Evolutionary conservation across 805 yeast species (phyloP), one percentile per base, ranked within the genome.

Genomic region (Cyberlindnera saturnus): DNA sequence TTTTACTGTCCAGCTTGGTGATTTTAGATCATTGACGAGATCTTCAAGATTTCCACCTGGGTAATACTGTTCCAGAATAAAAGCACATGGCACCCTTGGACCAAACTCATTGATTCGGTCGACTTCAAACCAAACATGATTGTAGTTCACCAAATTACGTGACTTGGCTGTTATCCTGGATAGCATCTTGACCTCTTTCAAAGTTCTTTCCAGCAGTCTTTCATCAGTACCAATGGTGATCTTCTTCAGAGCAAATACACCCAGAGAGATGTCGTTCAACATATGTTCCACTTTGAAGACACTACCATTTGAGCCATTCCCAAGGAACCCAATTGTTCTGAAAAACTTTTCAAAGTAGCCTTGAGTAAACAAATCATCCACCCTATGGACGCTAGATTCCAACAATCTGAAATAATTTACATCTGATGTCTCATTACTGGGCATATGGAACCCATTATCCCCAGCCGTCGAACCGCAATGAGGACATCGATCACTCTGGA

Each of bases 81-180:
- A 89, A 5, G 89, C 87, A 59, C 85, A 82, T 0, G 90, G 89
- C 5, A 77, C 69, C 26, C 59, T 57, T 31, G 82, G 78, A 40
- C 81, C 80, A 59, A 78, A 78, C 9, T 64, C 66, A 37, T 74
- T 67, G 26, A 74, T 58, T 16, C 66, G 61, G 34, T 75, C 84
- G 55, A 82, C 69, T 56, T 89, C 96, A 29, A 89, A 61, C 96
- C 96, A 89, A 20, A 88, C 96, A 62, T 89, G 96, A 56, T 89
- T 88, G 58, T 89, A 89, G 17, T 84, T 76, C 23, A 89, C 86
- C 51, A 89, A 70, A 59, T 88, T 84, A 36, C 75, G 67, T 49
- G 68, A 67, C 32, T 63, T 72, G 73, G 59, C 74, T 40, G 66
- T 77, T 43, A 65, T 49, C 29, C 61, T 71, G 39, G 64, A 82